Evolutionary conservation across 2,329 filamentous ascomycete species (phyloP), one percentile per base, ranked within the genome.

Genomic region (Stagonosporopsis vannaccii): DNA sequence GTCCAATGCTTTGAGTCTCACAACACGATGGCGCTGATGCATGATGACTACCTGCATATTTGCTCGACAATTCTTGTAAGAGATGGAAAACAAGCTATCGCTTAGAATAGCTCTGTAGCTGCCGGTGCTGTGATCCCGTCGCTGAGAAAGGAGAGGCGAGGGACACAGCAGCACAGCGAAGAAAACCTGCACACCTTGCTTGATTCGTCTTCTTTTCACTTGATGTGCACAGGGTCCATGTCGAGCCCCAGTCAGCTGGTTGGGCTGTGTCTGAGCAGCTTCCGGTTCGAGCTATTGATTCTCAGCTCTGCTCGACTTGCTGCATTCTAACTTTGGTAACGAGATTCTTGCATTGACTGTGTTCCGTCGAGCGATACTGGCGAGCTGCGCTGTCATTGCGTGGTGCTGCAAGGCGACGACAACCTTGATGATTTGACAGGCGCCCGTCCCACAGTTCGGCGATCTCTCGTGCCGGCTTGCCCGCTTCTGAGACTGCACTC

Each of bases 401-500:
- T 23, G 19, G 36, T 51, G 17, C 47, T 48, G 47, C 42, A 39
- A 47, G 25, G 19, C 61, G 59, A 54, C 61, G 59, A 54, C 46
- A 50, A 41, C 39, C 43, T 49, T 41, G 37, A 47, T 50, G 42
- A 49, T 52, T 45, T 57, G 59, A 61, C 53, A 61, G 46, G 52
- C 51, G 56, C 59, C 56, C 48, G 56, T 57, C 51, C 54, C 54
- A 51, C 64, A 45, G 45, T 50, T 56, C 41, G 55, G 61, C 63
- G 67, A 68, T 70, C 68, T 58, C 66, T 70, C 70, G 69, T 49
- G 63, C 68, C 71, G 66, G 58, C 56, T 65, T 73, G 66, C 70
- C 68, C 50, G 35, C 52, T 52, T 41, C 53, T 37, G 47, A 58
- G 55, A 72, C 68, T 59, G 64, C 69, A 66, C 60, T 49, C 46